Evolutionary conservation across 1,139 yeast species (phyloP).

Genomic region (Diutina neorugosa): DNA sequence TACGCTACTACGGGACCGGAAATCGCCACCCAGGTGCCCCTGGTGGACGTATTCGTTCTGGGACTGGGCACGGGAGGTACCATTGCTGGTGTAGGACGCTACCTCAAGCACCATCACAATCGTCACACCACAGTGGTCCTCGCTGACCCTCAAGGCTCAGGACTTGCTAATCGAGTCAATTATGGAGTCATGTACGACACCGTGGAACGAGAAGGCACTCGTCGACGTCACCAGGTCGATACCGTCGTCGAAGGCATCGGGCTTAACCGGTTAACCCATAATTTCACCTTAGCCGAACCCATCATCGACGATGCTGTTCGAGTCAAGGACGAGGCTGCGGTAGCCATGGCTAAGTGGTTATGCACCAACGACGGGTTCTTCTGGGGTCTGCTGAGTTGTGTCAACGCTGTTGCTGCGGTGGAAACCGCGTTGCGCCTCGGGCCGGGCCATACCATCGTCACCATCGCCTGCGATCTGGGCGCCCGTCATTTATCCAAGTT

Average conservation of each 20-base stretch:
- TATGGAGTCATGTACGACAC: conserved; percentile 88
- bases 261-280: conserved; percentile 71
- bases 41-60: conserved; percentile 67
- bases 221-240: conserved; percentile 93
- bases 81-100: conserved; percentile 75
- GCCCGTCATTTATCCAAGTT: conserved; percentile 81
- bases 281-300: conserved; percentile 60
- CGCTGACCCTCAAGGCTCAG: conserved; percentile 96
- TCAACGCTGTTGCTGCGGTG: conserved; percentile 85
- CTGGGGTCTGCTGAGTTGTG: conserved; percentile 85
- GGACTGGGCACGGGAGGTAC: conserved; percentile 77
- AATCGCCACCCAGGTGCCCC: conserved; percentile 54
- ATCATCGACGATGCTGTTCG: conserved; percentile 69
- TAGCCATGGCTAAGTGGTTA: conserved; percentile 76
- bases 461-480: conserved; percentile 92
- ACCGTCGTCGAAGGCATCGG: conserved; percentile 94
- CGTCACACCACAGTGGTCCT: conserved; percentile 32
- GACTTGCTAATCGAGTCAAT: conserved; percentile 73
- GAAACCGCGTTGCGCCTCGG: conserved; percentile 43
- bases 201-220: conserved; percentile 83
- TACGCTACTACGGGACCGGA: conserved; percentile 85
- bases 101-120: conserved; percentile 41
- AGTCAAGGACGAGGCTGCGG: conserved; percentile 69
- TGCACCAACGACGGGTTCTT: conserved; percentile 81
- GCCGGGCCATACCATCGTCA: conserved; percentile 64